These are phyloP conservation scores for Syzygium grande DNA, from an alignment of 345 rosid genomes.

Conservation along the genomic window DNA sequence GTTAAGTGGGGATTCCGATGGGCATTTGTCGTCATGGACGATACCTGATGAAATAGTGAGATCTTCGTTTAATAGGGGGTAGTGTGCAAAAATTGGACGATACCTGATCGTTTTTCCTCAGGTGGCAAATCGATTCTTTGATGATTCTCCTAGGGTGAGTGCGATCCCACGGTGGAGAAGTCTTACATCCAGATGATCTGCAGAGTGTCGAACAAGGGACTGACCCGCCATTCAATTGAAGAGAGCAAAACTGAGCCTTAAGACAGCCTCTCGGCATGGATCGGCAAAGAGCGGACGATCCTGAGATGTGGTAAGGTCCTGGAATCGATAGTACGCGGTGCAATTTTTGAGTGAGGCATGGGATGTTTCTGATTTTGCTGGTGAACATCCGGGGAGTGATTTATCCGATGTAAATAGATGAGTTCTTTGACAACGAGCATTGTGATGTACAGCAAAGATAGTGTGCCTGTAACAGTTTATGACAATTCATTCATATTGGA, in stretches of 20 bases:
- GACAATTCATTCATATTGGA: neutral
- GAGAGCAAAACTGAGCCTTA: neutral
- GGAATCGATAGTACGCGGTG: neutral
- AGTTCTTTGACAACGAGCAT: neutral
- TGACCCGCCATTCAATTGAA: neutral
- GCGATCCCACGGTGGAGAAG: neutral
- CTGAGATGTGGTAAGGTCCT: neutral
- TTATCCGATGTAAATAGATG: conserved; percentile 4
- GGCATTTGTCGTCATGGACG: conserved; percentile 92
- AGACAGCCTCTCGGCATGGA: neutral
- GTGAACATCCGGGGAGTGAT: conserved; percentile 5
- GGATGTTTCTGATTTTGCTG: conserved; percentile 7
- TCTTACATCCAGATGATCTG: neutral
- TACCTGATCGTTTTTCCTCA: neutral
- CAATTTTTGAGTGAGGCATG: neutral
- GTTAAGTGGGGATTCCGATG: conserved; percentile 84
- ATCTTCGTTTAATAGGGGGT: conserved; percentile 56
- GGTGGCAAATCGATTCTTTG: conserved; percentile 9
- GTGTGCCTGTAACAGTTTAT: neutral
- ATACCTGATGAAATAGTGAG: conserved; percentile 73
- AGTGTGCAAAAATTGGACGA: neutral
- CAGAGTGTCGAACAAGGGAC: neutral
- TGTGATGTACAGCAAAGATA: neutral
- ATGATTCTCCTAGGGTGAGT: neutral
- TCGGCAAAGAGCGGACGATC: neutral